Percentiles rank a stretch among this genome's conserved stretches.
Evolutionary conservation across 2,329 filamentous ascomycete genomes (phyloP).

Genomic region (Pyricularia sp.): DNA sequence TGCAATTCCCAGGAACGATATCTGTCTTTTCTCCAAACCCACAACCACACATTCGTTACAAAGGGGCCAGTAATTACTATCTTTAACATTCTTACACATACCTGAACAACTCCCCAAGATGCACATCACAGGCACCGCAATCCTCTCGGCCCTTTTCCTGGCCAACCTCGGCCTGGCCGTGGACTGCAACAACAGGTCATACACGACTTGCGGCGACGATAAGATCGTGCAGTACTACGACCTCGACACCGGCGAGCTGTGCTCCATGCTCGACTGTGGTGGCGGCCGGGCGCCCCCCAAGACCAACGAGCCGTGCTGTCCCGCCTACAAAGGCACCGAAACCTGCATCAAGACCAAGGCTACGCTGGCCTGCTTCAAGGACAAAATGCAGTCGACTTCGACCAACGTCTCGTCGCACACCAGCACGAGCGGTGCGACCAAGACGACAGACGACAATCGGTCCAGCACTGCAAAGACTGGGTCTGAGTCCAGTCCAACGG

Average conservation of each 20-base stretch:
- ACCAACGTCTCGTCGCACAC: background rate
- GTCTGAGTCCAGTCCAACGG: background rate
- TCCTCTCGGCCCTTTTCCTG: background rate
- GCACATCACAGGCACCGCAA: background rate
- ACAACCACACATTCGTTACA: background rate
- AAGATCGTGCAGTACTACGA: constrained; percentile 26
- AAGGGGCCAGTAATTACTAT: background rate
- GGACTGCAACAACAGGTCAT: background rate
- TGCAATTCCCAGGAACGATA: background rate
- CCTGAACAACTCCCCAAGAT: background rate
- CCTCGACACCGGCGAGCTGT: constrained; percentile 50
- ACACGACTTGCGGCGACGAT: background rate
- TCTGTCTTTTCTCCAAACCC: background rate
- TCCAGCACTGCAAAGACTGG: background rate
- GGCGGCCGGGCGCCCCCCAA: constrained; percentile 53
- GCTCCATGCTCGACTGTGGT: constrained; percentile 51
- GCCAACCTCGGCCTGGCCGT: background rate
- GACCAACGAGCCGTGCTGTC: constrained; percentile 46
- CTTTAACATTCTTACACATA: background rate
- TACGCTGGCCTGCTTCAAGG: background rate
- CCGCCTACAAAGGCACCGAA: constrained; percentile 37
- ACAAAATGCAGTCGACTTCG: background rate
- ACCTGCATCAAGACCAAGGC: background rate
- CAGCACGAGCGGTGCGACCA: background rate
- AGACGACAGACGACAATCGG: background rate